Evolutionary conservation across 2,329 filamentous ascomycete genomes (phyloP).

Genomic region (Orbilia javanica): DNA sequence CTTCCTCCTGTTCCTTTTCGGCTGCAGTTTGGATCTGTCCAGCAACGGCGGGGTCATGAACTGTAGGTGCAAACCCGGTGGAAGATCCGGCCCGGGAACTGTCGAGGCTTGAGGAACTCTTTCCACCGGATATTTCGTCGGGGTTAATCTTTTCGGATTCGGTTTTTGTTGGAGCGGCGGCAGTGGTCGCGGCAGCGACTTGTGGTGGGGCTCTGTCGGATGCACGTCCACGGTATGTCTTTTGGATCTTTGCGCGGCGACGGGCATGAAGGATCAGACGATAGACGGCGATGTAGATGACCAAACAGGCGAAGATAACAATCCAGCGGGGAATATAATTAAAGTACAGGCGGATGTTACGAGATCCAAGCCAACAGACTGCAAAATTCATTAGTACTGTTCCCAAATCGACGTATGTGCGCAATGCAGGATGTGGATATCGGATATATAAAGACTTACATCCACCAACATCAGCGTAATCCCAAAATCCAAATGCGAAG

Average conservation of each 20-base stretch:
- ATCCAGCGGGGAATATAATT: slow-evolving; percentile 54
- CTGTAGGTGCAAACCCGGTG: not conserved
- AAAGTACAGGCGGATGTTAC: slow-evolving; percentile 39
- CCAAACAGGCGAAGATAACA: slow-evolving; percentile 35
- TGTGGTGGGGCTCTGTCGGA: slow-evolving; percentile 1
- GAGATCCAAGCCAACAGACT: slow-evolving; percentile 50
- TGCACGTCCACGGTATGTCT: slow-evolving; percentile 20
- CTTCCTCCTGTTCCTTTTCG: slow-evolving; percentile 32
- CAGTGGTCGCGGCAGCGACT: not conserved
- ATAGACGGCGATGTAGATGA: slow-evolving; percentile 38
- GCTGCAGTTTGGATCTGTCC: slow-evolving; percentile 27
- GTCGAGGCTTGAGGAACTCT: slow-evolving; percentile 18
- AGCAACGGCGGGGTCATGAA: slow-evolving; percentile 20
- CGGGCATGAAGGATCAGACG: slow-evolving; percentile 35
- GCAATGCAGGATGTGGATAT: no score
- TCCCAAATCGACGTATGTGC: no score
- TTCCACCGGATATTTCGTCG: not conserved
- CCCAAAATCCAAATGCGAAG: slow-evolving; percentile 44
- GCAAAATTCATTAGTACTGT: not conserved
- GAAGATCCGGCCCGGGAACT: slow-evolving; percentile 29
- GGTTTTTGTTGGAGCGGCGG: not conserved
- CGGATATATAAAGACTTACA: slow-evolving; percentile 34
- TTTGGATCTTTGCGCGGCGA: slow-evolving; percentile 28
- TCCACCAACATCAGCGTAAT: slow-evolving; percentile 33
- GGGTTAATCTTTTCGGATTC: slow-evolving; percentile 9